phyloP scores from a whole-genome alignment of 73 alveolate genomes.

The Tetrahymena malaccensis region DNA sequence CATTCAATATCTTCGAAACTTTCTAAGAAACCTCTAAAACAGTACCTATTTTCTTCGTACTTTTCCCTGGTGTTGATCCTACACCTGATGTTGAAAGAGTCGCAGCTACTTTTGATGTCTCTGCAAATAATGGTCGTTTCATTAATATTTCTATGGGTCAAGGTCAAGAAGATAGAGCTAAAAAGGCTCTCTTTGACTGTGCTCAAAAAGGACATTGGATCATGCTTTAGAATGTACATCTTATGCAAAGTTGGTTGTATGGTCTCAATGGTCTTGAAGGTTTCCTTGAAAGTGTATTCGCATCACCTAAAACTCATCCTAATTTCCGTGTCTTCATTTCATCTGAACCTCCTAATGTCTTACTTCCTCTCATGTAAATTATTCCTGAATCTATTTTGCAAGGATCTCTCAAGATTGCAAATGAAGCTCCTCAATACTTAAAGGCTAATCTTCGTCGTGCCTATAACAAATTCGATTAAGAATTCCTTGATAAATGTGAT shows the following conservation, averaged over 20 bases:
- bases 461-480: conserved; percentile 91
- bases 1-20: conserved; percentile 94
- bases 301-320: conserved; percentile 51
- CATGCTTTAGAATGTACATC: conserved; percentile 98
- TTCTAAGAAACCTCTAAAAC: conserved; percentile 84
- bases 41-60: conserved; percentile 97
- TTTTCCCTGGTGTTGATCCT: conserved; percentile 99
- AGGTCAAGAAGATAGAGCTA: conserved; percentile 99
- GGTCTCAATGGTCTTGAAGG: conserved; percentile 46
- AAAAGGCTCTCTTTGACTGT: conserved; percentile 87
- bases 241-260: conserved; percentile 94
- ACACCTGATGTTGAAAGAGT: conserved; percentile 98
- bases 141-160: conserved; percentile 99
- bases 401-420: conserved; percentile 95
- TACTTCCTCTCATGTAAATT: conserved; percentile 86
- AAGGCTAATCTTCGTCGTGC: conserved; percentile 99
- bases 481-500: conserved; percentile 62
- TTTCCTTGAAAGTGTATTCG: conserved; percentile 21
- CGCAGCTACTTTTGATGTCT: conserved; percentile 48
- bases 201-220: conserved; percentile 98
- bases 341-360: conserved; percentile 95
- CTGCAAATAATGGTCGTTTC: conserved; percentile 84
- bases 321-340: conserved; percentile 97
- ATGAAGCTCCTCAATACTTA: conserved; percentile 98
- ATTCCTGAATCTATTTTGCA: conserved; percentile 98